These are phyloP conservation scores for Naganishia vaughanmartiniae DNA, from an alignment of 768 basidiomycete species.

Conservation along the genomic window DNA sequence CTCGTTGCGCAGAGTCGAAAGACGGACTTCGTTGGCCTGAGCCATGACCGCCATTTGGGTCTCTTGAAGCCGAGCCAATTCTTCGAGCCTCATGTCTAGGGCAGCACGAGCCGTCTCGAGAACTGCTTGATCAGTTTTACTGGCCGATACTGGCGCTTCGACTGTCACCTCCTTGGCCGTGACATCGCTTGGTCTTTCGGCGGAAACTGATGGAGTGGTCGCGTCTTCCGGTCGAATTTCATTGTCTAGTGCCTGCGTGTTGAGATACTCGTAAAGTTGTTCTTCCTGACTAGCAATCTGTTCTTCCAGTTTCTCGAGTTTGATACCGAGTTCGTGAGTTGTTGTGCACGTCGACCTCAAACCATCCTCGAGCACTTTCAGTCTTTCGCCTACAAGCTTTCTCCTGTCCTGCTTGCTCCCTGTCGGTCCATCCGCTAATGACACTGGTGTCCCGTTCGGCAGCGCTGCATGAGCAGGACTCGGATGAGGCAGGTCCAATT, in stretches of 20 bases:
- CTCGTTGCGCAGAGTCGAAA: background rate
- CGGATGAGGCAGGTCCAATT: background rate
- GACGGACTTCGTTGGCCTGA: background rate
- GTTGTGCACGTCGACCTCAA: background rate
- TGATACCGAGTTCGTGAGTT: constrained; percentile 1
- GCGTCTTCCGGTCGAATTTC: background rate
- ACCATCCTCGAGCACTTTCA: background rate
- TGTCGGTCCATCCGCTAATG: background rate
- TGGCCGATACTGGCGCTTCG: background rate
- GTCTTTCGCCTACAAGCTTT: constrained; percentile 10
- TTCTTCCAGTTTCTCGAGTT: constrained; percentile 9
- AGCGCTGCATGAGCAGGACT: background rate
- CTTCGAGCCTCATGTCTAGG: background rate
- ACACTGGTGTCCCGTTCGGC: background rate
- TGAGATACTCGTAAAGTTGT: constrained; percentile 13
- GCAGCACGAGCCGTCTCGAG: background rate
- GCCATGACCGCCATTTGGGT: background rate
- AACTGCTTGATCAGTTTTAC: background rate
- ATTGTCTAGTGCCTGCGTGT: background rate
- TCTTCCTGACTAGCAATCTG: constrained; percentile 11
- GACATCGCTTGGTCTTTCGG: background rate
- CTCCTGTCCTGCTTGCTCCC: background rate
- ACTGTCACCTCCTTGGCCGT: background rate
- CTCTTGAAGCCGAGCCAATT: background rate
- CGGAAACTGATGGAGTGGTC: background rate